These are phyloP conservation scores for Aspergillus leporis DNA, from an alignment of 495 filamentous ascomycete genomes.

Conservation along the genomic window DNA sequence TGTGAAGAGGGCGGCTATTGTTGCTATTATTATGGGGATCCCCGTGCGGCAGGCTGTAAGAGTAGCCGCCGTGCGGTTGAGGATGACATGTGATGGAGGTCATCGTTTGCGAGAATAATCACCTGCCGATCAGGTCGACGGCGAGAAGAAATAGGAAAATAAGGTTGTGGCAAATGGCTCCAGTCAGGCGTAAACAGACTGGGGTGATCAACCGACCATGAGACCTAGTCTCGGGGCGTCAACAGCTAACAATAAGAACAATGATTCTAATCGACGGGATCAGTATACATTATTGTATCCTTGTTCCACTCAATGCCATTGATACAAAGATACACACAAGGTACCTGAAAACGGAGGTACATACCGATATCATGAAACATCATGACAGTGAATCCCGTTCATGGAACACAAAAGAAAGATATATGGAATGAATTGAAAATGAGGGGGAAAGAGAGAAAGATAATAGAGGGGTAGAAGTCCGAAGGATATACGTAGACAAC, in stretches of 20 bases:
- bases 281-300: neutral
- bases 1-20: constrained; percentile 13
- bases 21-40: constrained; percentile 16
- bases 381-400: neutral
- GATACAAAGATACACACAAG: neutral
- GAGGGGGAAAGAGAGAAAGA: neutral
- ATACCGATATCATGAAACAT: neutral
- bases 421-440: neutral
- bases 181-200: constrained; percentile 16
- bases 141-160: constrained; percentile 6
- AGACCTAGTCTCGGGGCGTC: neutral
- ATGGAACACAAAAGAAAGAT: neutral
- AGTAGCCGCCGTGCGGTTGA: constrained; percentile 11
- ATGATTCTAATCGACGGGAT: neutral
- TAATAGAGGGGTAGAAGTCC: neutral
- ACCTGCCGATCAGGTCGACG: neutral
- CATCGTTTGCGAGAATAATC: neutral
- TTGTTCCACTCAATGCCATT: neutral
- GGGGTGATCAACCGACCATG: constrained; percentile 16
- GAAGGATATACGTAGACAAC: no score
- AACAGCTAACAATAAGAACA: neutral
- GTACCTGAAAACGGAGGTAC: neutral
- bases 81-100: neutral
- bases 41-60: constrained; percentile 5
- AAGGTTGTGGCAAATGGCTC: constrained; percentile 16